Evolutionary conservation across 495 filamentous ascomycete genomes (phyloP).

Genomic region (Articulospora tetracladia): DNA sequence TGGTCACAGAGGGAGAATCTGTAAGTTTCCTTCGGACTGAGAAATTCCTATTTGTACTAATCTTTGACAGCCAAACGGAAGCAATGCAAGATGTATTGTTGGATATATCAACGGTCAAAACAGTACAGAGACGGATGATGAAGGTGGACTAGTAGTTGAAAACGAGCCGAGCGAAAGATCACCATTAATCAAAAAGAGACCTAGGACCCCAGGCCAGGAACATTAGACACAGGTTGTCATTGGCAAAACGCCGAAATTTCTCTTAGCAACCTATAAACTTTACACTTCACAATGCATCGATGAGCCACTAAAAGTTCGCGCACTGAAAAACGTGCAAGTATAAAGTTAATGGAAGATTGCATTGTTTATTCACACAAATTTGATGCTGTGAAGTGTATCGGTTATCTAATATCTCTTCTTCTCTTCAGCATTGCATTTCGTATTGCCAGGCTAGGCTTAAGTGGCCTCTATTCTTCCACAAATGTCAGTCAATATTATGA

Average conservation of each 20-base stretch:
- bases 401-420: too few species aligned
- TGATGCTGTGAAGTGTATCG: too few species aligned
- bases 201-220: background rate
- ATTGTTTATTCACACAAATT: too few species aligned
- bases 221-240: background rate
- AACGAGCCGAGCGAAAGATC: constrained; percentile 15
- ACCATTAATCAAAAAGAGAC: constrained; percentile 12
- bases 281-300: background rate
- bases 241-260: background rate
- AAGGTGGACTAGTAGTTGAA: constrained; percentile 19
- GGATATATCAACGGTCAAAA: constrained; percentile 13
- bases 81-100: constrained; percentile 12
- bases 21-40: constrained; percentile 9
- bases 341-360: too few species aligned
- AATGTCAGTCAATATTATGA: too few species aligned
- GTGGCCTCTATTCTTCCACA: too few species aligned
- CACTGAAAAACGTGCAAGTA: too few species aligned
- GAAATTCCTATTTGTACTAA: constrained; percentile 5
- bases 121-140: constrained; percentile 20
- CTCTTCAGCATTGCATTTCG: too few species aligned
- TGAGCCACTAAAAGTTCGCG: too few species aligned
- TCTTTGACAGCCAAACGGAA: background rate
- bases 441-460: too few species aligned
- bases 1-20: background rate
- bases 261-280: background rate